A percentile compares a stretch with the other conserved stretches of the same genome.
These are phyloP conservation scores for Mycena vitilis DNA, from an alignment of 768 basidiomycete genomes.

Conservation along the genomic window DNA sequence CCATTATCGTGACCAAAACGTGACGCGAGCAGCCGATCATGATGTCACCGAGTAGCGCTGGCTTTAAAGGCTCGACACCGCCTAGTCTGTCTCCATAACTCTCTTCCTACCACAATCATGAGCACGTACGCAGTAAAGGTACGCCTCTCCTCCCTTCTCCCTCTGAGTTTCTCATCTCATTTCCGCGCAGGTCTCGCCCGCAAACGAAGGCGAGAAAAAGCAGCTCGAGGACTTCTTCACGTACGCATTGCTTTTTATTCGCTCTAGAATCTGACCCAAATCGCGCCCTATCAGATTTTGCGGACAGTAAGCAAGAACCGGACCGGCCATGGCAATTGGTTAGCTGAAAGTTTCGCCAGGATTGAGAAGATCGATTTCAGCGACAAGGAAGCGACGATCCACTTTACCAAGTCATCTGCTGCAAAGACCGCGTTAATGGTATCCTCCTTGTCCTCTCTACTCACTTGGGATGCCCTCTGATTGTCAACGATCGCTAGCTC, in stretches of 20 bases:
- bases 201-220: slow-evolving; percentile 63
- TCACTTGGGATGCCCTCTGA: not conserved
- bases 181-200: slow-evolving; percentile 69
- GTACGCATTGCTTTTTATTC: slow-evolving; percentile 54
- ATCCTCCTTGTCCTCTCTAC: not conserved
- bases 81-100: not conserved
- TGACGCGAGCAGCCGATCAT: not conserved
- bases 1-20: not conserved
- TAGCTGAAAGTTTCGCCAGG: slow-evolving; percentile 48
- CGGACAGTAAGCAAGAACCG: slow-evolving; percentile 68
- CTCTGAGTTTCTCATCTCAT: not conserved
- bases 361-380: slow-evolving; percentile 75
- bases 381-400: slow-evolving; percentile 69
- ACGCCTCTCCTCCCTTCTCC: slow-evolving; percentile 29
- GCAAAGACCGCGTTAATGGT: slow-evolving; percentile 91
- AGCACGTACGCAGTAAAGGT: slow-evolving; percentile 62
- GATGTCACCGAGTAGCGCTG: not conserved
- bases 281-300: slow-evolving; percentile 71
- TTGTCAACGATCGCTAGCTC: slow-evolving; percentile 52
- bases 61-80: not conserved
- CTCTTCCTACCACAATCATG: slow-evolving; percentile 39
- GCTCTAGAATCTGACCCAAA: slow-evolving; percentile 25
- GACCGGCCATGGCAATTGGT: slow-evolving; percentile 13
- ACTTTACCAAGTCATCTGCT: slow-evolving; percentile 86
- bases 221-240: slow-evolving; percentile 86